Evolutionary conservation across 1,284 basidiomycete genomes (phyloP).

Genomic region (Mycosarcoma mackinlayi): DNA sequence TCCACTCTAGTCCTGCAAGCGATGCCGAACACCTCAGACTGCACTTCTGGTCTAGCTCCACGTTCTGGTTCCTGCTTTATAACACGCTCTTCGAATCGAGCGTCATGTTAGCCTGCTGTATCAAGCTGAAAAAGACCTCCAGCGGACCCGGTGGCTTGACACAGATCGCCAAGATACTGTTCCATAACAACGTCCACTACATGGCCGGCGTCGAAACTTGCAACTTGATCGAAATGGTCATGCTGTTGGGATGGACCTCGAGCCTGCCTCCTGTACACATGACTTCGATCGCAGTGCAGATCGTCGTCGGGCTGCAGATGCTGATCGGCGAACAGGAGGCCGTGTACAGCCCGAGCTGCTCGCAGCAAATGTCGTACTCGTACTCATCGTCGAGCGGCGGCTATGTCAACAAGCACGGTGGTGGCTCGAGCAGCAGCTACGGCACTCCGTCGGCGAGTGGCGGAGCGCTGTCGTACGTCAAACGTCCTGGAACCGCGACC

Average conservation of each 20-base stretch:
- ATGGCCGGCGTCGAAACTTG: constrained; percentile 31
- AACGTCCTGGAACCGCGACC: constrained; percentile 30
- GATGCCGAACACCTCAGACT: constrained; percentile 1
- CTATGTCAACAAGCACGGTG: constrained; percentile 15
- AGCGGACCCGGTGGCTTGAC: constrained; percentile 42
- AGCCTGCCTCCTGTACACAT: constrained; percentile 32
- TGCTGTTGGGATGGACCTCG: constrained; percentile 30
- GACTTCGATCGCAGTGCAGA: constrained; percentile 38
- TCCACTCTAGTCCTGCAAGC: neutral
- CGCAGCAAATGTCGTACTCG: constrained; percentile 13
- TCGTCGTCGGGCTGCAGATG: constrained; percentile 38
- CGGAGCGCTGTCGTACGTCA: constrained; percentile 25
- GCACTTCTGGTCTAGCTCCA: constrained; percentile 31
- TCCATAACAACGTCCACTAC: constrained; percentile 54
- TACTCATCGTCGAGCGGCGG: constrained; percentile 7
- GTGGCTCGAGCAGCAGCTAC: constrained; percentile 11
- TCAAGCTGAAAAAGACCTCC: constrained; percentile 20
- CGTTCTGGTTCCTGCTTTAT: constrained; percentile 50
- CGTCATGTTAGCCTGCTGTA: constrained; percentile 22
- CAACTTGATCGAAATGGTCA: constrained; percentile 34
- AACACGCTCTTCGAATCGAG: constrained; percentile 35
- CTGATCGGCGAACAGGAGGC: constrained; percentile 49
- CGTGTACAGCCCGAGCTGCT: constrained; percentile 34
- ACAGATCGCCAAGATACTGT: constrained; percentile 34
- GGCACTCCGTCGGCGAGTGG: constrained; percentile 3